Base-by-base conservation (phyloP, 2,329 filamentous ascomycete genomes). In the Lecanosticta acicola region DNA sequence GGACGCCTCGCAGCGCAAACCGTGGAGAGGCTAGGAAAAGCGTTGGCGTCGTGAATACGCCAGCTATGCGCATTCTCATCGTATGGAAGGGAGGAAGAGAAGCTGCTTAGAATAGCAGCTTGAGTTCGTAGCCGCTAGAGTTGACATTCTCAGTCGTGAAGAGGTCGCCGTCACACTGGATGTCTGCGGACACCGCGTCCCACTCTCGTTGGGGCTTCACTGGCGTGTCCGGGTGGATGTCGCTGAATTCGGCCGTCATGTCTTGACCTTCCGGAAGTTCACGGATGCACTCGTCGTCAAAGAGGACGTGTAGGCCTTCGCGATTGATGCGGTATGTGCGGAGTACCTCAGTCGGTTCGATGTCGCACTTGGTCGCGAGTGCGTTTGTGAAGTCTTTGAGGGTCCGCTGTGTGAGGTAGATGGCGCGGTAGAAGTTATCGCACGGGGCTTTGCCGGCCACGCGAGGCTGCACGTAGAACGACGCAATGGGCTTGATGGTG, bases 201-300 rank as follows among this genome's bases (percentile, higher is more conserved):
- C 71, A 80, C 61, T 75, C 76, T 59, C 69, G 73, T 33, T 51
- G 49, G 17, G 54, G 46, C 63, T 71, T 79, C 62, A 67, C 68
- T 35, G 59, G 67, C 18, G 50, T 52, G 41, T 71, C 65, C 40
- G 70, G 64, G 46, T 70, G 54, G 36, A 86, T 73, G 56, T 93
- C 83, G 46, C 86, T 76, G 48, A 83, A 79, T 57, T 84, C 80
- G 34, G 78, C 78, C 32, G 77, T 71, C 84, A 97, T 93, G 61
- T 95, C 91, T 66, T 97, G 88, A 24, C 89, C 90, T 69, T 98
- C 93, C 1, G 81, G 79, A 42, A 97, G 73, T 65, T 91, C 85
- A 36, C 79, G 78, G 24, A 97, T 80, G 39, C 94, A 83, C 52
- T 96, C 89, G 60, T 97, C 89, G 60, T 97, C 93, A 58, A 97